Evolutionary conservation across 1,284 basidiomycete genomes (phyloP).

Genomic region (Takashimella koratensis): DNA sequence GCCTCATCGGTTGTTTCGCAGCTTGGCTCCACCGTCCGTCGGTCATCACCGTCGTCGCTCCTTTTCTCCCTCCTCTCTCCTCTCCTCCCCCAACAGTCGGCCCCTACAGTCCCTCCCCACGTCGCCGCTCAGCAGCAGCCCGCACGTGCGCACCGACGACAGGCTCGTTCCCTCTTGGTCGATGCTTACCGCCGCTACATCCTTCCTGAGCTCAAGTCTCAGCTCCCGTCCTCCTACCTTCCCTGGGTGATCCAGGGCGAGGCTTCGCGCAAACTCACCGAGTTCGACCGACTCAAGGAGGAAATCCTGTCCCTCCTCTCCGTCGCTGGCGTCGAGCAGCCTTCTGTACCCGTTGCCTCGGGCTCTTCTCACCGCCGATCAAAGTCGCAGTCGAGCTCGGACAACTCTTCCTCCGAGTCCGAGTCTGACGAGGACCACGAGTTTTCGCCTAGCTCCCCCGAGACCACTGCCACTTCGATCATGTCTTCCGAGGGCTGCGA

Average conservation of each 20-base stretch:
- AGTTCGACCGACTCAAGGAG: conserved; percentile 29
- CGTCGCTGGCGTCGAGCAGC: conserved; percentile 19
- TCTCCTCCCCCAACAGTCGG: conserved; percentile 24
- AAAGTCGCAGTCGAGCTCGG: conserved; percentile 14
- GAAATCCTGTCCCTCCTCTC: conserved; percentile 32
- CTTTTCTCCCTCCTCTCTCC: conserved; percentile 45
- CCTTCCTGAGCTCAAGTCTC: conserved; percentile 52
- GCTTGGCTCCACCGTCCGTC: conserved; percentile 11
- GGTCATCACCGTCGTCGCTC: conserved; percentile 37
- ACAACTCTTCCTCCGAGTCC: conserved; percentile 9
- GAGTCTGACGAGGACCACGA: conserved; percentile 11
- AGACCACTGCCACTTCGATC: conserved; percentile 35
- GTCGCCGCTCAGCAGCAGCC: conserved; percentile 18
- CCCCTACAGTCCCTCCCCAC: conserved; percentile 10
- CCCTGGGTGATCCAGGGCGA: conserved; percentile 43
- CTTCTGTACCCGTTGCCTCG: conserved; percentile 5
- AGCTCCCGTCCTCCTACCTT: conserved; percentile 42
- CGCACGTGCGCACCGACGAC: conserved; percentile 61
- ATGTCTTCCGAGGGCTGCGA: conserved; percentile 13
- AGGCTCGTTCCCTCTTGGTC: conserved; percentile 68
- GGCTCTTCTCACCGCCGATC: neutral
- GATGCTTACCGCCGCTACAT: conserved; percentile 70
- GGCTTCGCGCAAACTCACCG: conserved; percentile 24
- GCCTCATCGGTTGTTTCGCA: conserved; percentile 5
- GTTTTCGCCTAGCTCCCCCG: conserved; percentile 10